Conservation (phyloP, 805 yeast genomes). For the Yamadazyma nakazawae region DNA sequence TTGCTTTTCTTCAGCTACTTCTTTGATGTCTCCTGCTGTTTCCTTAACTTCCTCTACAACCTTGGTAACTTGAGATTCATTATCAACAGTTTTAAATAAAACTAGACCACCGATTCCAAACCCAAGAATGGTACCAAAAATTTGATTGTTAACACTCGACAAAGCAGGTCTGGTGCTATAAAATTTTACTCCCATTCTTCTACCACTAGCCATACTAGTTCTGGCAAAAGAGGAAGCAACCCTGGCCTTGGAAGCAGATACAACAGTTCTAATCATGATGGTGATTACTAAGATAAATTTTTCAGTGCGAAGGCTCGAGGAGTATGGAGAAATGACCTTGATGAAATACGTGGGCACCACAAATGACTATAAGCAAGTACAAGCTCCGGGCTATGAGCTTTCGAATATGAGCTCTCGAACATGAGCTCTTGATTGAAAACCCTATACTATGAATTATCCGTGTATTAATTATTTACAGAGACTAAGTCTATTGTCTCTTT, state of each 20-base stretch:
- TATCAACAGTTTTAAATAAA: slow-evolving; percentile 2
- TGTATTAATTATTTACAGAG: no score
- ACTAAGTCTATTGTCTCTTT: no score
- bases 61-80: slow-evolving; percentile 4
- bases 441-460: no score
- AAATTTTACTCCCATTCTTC: background rate
- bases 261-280: slow-evolving; percentile 6
- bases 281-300: slow-evolving; percentile 4
- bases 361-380: no score
- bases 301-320: background rate
- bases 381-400: no score
- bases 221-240: background rate
- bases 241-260: slow-evolving; percentile 1
- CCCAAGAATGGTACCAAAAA: slow-evolving; percentile 1
- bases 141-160: background rate
- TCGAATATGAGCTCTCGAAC: no score
- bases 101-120: background rate
- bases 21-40: background rate
- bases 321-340: background rate
- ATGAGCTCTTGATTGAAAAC: background rate
- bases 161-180: slow-evolving; percentile 1
- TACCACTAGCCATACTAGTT: background rate
- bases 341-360: no score
- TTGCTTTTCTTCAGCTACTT: background rate
- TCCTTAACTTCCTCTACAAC: slow-evolving; percentile 1